Conservation (phyloP, 805 yeast genomes). For the Metschnikowia rubicola region DNA sequence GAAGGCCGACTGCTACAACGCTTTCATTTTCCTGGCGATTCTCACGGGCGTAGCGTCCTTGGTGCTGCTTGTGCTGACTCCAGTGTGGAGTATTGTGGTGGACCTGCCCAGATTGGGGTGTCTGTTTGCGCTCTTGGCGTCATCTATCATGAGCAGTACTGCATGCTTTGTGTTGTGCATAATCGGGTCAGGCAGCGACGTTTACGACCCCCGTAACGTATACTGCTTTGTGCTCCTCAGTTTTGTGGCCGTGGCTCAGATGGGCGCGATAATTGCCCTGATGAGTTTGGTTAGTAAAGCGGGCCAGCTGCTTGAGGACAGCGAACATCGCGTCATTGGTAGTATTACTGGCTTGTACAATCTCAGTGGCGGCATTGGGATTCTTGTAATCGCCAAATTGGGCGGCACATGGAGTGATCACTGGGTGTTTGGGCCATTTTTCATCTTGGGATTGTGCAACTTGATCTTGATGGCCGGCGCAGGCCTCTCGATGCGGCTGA, state of each 20-base stretch:
- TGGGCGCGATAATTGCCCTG: conserved; percentile 58
- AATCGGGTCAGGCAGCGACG: conserved; percentile 14
- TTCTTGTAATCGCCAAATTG: conserved; percentile 52
- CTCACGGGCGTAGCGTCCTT: conserved; percentile 65
- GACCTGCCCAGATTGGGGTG: conserved; percentile 39
- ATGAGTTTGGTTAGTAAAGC: conserved; percentile 50
- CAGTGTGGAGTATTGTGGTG: conserved; percentile 57
- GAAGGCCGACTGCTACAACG: conserved; percentile 52
- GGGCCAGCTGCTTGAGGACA: conserved; percentile 16
- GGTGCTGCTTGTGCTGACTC: conserved; percentile 56
- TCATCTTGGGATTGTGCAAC: conserved; percentile 45
- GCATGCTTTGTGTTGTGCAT: conserved; percentile 37
- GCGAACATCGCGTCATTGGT: conserved; percentile 51
- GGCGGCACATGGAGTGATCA: conserved; percentile 61
- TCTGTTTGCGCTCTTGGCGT: conserved; percentile 26
- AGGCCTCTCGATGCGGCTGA: neutral
- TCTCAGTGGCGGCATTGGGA: conserved; percentile 68
- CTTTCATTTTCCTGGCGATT: conserved; percentile 63
- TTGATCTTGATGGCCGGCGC: conserved; percentile 10
- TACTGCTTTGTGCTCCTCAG: conserved; percentile 40
- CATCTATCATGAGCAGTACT: conserved; percentile 42
- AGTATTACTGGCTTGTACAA: conserved; percentile 66
- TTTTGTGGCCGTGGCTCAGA: conserved; percentile 55
- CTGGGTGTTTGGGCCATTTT: conserved; percentile 59
- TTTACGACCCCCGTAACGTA: conserved; percentile 33